phyloP scores from a whole-genome alignment of 2,329 filamentous ascomycete genomes.

The Ploettnerulaceae sp. region DNA sequence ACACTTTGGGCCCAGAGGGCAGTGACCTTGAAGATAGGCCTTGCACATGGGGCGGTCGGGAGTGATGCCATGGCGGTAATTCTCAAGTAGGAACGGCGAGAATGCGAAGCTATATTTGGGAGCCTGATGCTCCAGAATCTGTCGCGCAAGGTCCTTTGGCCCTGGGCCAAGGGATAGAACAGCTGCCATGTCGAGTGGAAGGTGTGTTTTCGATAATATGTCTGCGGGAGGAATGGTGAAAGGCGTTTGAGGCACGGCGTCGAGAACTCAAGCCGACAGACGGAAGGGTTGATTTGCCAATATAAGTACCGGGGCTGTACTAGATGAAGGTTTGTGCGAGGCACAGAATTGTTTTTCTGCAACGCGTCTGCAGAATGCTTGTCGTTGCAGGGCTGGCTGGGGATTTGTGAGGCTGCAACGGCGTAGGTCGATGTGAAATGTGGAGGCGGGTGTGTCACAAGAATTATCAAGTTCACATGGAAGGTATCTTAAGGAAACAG shows the following conservation, averaged over 20 bases:
- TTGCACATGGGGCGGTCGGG: constrained; percentile 78
- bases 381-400: constrained; percentile 13
- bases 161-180: constrained; percentile 27
- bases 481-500: no score
- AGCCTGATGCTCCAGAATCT: constrained; percentile 53
- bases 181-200: constrained; percentile 11
- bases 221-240: neutral
- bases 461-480: no score
- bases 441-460: neutral
- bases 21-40: constrained; percentile 79
- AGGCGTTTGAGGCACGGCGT: neutral
- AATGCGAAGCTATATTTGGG: constrained; percentile 72
- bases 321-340: constrained; percentile 9
- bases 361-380: constrained; percentile 15
- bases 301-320: neutral
- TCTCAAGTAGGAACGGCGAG: constrained; percentile 75
- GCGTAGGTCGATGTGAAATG: neutral
- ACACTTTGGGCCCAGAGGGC: constrained; percentile 78
- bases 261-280: neutral
- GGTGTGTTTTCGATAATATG: neutral
- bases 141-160: constrained; percentile 29
- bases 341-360: constrained; percentile 11
- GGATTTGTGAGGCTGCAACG: neutral
- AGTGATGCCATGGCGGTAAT: constrained; percentile 79
- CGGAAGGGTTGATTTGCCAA: neutral